Evolutionary conservation across 176 grass and related monocot species (phyloP).

Genomic region (Saccharum officinarum): DNA sequence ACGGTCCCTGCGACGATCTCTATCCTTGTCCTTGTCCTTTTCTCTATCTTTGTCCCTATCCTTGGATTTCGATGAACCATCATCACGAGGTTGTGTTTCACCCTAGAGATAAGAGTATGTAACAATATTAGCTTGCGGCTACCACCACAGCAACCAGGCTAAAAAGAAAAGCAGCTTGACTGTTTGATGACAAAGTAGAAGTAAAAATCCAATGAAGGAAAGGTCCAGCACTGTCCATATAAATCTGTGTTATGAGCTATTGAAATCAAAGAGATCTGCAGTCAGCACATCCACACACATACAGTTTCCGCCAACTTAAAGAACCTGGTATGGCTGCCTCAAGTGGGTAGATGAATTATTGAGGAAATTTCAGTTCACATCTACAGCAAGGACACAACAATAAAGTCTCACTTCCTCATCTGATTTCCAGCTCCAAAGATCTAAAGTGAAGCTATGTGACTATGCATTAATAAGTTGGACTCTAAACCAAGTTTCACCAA

Average conservation of each 20-base stretch:
- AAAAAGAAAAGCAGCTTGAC: not conserved
- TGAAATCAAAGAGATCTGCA: not conserved
- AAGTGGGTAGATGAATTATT: not conserved
- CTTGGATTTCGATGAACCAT: slow-evolving; percentile 67
- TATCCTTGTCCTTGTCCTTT: slow-evolving; percentile 75
- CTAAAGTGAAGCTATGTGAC: not conserved
- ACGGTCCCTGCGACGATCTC: slow-evolving; percentile 60
- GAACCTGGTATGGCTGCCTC: not conserved
- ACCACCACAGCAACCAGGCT: not conserved
- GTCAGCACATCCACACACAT: not conserved
- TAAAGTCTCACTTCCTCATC: not conserved
- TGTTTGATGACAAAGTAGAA: not conserved
- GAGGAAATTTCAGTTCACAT: not conserved
- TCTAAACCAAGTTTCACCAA: too few species aligned
- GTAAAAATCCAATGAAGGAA: not conserved
- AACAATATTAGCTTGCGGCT: not conserved
- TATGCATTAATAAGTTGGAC: too few species aligned
- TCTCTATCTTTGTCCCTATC: slow-evolving; percentile 64
- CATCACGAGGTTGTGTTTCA: slow-evolving; percentile 51
- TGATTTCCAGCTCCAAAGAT: not conserved
- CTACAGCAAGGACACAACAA: not conserved
- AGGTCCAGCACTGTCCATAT: not conserved
- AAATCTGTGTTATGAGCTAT: not conserved
- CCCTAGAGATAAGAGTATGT: slow-evolving; percentile 34
- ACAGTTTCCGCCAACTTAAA: not conserved